Conservation (phyloP, 345 rosid species). For the Euphorbia lathyris region DNA sequence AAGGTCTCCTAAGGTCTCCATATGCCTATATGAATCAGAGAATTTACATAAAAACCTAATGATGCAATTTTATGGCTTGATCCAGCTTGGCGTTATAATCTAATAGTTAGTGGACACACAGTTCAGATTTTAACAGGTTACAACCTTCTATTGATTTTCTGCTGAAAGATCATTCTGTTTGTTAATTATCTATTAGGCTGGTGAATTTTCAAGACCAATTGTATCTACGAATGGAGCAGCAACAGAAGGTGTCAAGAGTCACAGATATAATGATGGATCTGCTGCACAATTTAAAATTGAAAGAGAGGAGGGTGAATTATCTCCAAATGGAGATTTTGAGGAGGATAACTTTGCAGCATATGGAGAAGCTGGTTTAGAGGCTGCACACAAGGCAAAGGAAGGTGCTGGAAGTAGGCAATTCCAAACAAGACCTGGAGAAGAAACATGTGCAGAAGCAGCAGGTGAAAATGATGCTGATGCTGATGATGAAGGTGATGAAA, state of each 20-base stretch:
- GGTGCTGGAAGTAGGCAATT: conserved; percentile 42
- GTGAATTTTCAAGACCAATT: conserved; percentile 41
- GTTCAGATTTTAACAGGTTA: background rate
- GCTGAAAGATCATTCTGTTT: conserved; percentile 12
- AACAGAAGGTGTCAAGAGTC: conserved; percentile 42
- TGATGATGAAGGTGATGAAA: conserved; percentile 85
- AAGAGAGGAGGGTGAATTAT: conserved; percentile 98
- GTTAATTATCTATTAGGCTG: conserved; percentile 47
- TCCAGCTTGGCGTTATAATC: background rate
- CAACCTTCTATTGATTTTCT: background rate
- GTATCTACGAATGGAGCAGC: conserved; percentile 49
- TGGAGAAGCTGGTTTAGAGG: conserved; percentile 61
- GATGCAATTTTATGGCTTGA: background rate
- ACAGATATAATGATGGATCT: conserved; percentile 49
- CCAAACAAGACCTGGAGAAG: conserved; percentile 46
- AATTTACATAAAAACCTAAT: background rate
- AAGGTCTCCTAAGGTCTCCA: background rate
- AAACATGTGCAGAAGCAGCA: conserved; percentile 46
- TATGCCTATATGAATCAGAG: background rate
- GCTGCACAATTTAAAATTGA: conserved; percentile 58
- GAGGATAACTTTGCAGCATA: conserved; percentile 79
- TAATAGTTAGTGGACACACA: background rate
- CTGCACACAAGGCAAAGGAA: conserved; percentile 50
- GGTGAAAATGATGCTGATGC: conserved; percentile 75
- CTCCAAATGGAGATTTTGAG: conserved; percentile 91